phyloP scores from a whole-genome alignment of 805 yeast species.

The Lipomyces sp. region DNA sequence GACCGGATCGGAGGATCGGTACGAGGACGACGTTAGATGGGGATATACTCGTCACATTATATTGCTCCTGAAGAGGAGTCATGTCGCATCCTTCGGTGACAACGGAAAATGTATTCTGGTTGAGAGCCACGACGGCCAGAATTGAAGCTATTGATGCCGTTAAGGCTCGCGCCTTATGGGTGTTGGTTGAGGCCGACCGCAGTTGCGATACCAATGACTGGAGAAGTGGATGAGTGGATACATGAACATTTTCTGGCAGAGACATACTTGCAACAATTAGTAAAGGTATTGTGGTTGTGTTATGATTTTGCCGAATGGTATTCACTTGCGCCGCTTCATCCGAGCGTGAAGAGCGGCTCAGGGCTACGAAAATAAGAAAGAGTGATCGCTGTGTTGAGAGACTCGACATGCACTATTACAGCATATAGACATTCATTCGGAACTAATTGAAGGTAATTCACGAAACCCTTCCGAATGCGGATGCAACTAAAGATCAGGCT shows the following conservation, averaged over 20 bases:
- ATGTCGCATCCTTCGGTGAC: constrained; percentile 11
- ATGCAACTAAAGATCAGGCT: background rate
- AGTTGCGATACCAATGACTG: constrained; percentile 41
- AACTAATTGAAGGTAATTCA: background rate
- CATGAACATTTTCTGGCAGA: constrained; percentile 32
- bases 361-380: background rate
- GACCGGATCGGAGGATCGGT: constrained; percentile 46
- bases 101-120: constrained; percentile 31
- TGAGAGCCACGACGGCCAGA: constrained; percentile 42
- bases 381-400: no score
- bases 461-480: background rate
- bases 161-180: constrained; percentile 37
- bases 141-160: constrained; percentile 39
- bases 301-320: background rate
- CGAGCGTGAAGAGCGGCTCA: background rate
- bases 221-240: constrained; percentile 40
- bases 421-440: no score
- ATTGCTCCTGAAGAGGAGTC: constrained; percentile 31
- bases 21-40: constrained; percentile 41
- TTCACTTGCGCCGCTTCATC: no score
- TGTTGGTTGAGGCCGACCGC: constrained; percentile 35
- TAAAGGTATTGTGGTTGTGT: background rate
- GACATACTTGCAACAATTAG: background rate
- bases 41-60: constrained; percentile 17
- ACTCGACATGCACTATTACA: no score